Conservation (phyloP, 2,329 filamentous ascomycete species). For the Calonectria naviculata region DNA sequence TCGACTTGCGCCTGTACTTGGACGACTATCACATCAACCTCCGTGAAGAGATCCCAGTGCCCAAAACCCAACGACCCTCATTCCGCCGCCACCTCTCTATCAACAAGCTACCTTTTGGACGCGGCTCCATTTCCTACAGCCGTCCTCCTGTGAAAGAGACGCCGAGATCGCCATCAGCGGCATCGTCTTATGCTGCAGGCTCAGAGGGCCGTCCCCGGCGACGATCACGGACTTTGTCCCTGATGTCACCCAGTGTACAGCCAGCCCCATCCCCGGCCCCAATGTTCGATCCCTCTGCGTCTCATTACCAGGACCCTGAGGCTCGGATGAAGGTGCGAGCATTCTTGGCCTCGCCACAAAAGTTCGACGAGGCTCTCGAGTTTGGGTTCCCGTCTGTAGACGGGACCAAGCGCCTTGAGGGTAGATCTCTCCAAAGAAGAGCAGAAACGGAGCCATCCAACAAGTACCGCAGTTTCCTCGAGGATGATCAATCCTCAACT, state of each 20-base stretch:
- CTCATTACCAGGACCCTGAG: constrained; percentile 91
- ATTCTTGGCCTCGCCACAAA: constrained; percentile 89
- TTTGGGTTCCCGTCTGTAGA: constrained; percentile 86
- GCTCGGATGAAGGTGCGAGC: constrained; percentile 86
- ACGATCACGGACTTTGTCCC: constrained; percentile 66
- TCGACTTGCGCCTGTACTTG: constrained; percentile 74
- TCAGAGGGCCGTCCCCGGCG: constrained; percentile 54
- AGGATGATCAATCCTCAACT: constrained; percentile 67
- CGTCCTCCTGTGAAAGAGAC: constrained; percentile 58
- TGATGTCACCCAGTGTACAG: constrained; percentile 62
- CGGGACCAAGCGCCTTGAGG: constrained; percentile 47
- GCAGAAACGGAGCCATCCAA: constrained; percentile 53
- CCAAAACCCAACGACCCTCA: constrained; percentile 64
- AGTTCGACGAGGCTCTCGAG: constrained; percentile 94
- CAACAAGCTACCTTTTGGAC: constrained; percentile 71
- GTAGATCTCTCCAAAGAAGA: constrained; percentile 33
- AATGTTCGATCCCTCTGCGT: constrained; percentile 74
- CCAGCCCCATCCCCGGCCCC: constrained; percentile 33
- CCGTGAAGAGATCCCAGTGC: constrained; percentile 59
- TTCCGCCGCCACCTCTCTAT: constrained; percentile 80
- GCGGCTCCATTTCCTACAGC: constrained; percentile 62
- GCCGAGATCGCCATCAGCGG: constrained; percentile 41
- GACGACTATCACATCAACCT: constrained; percentile 78
- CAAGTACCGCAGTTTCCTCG: constrained; percentile 66
- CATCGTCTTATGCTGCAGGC: constrained; percentile 31